phyloP scores from a whole-genome alignment of 208 protist genomes.

The Wallacemonas sp. region DNA sequence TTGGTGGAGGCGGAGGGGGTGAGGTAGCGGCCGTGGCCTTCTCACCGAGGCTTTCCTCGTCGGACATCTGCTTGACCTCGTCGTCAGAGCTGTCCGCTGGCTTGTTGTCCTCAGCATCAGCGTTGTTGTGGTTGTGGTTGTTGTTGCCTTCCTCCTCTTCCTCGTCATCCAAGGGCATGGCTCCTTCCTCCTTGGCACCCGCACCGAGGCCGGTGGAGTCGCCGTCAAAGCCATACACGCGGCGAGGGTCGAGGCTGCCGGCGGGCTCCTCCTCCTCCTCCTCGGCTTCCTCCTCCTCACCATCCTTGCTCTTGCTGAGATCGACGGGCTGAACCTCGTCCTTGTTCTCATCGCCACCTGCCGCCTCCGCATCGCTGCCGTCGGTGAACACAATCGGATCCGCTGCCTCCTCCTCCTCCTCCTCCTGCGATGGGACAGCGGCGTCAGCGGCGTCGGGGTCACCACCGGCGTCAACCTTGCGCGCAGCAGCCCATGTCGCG shows the following conservation, averaged over 20 bases:
- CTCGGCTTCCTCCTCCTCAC: neutral
- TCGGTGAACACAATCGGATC: slow-evolving; percentile 26
- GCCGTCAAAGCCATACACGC: slow-evolving; percentile 14
- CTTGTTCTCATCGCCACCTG: neutral
- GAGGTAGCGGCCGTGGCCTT: neutral
- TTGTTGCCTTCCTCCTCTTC: neutral
- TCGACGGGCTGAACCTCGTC: slow-evolving; percentile 1
- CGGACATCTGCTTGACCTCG: neutral
- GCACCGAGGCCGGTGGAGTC: slow-evolving; percentile 14
- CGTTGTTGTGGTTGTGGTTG: neutral
- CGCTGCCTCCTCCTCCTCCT: neutral
- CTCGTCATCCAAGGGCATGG: neutral
- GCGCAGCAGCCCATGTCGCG: slow-evolving; percentile 34
- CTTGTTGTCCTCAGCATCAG: neutral
- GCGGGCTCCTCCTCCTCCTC: neutral
- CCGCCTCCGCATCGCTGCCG: slow-evolving; percentile 22
- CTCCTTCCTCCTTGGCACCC: slow-evolving; percentile 14
- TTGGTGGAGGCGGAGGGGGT: slow-evolving; percentile 2
- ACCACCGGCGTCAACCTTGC: slow-evolving; percentile 29
- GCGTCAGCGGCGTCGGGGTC: slow-evolving; percentile 11
- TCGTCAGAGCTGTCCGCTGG: neutral
- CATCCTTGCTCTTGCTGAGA: neutral
- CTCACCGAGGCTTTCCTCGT: neutral
- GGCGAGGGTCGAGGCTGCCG: neutral
- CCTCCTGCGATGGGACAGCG: neutral